Conservation (phyloP, 2,329 filamentous ascomycete species). For the Lasiodiplodia sp. region DNA sequence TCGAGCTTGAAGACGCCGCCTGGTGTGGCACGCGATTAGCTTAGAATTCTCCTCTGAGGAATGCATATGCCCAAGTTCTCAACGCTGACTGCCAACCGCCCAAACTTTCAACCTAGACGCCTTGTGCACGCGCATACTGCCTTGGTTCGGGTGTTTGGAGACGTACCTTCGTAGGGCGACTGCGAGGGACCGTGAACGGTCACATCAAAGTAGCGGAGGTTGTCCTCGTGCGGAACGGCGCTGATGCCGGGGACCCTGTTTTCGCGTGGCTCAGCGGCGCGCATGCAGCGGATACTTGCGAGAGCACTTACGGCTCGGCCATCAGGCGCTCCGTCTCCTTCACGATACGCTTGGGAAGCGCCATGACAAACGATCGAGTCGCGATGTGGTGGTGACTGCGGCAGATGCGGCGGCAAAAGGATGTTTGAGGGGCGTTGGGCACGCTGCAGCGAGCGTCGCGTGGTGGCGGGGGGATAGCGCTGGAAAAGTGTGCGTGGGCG, state of each 20-base stretch:
- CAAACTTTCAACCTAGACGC: background rate
- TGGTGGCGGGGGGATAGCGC: background rate
- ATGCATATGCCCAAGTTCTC: background rate
- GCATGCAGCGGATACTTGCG: slow-evolving; percentile 8
- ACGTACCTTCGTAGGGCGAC: slow-evolving; percentile 90
- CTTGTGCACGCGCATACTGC: background rate
- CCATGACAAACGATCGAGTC: slow-evolving; percentile 54
- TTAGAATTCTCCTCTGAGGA: background rate
- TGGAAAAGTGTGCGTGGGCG: background rate
- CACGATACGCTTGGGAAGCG: slow-evolving; percentile 93
- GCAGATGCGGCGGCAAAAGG: background rate
- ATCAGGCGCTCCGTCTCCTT: slow-evolving; percentile 98
- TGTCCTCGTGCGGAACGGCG: slow-evolving; percentile 94
- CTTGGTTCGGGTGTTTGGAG: background rate
- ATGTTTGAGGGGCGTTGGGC: background rate
- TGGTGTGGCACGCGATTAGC: slow-evolving; percentile 39
- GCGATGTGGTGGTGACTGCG: background rate
- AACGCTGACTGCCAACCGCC: background rate
- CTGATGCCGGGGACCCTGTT: slow-evolving; percentile 92
- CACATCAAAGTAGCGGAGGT: slow-evolving; percentile 97
- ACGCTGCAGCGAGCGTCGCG: background rate
- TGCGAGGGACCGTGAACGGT: slow-evolving; percentile 91
- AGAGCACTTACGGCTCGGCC: slow-evolving; percentile 81
- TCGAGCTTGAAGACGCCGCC: slow-evolving; percentile 94
- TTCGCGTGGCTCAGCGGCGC: background rate